A percentile compares a stretch with the other conserved stretches of the same genome.
Conservation (phyloP, 129 eudicot species). For the Mikania micrantha region DNA sequence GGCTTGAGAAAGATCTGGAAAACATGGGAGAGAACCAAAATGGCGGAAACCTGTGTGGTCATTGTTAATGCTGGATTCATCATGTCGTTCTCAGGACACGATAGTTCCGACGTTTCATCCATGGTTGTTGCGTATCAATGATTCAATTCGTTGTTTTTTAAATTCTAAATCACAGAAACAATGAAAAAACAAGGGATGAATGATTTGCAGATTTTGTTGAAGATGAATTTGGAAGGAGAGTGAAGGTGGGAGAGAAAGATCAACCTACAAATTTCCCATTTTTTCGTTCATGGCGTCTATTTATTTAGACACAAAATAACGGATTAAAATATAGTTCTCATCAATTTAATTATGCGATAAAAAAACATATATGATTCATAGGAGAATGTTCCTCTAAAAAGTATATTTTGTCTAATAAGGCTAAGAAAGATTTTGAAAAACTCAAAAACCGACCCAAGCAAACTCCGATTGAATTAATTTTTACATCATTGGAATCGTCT, state of each 20-base stretch:
- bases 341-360: too few relatives aligned
- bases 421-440: too few relatives aligned
- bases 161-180: background rate
- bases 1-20: conserved; percentile 70
- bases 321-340: background rate
- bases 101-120: conserved; percentile 14
- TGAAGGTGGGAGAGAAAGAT: background rate
- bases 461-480: too few relatives aligned
- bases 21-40: conserved; percentile 76
- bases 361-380: too few relatives aligned
- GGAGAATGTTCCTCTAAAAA: too few relatives aligned
- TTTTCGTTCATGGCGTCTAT: conserved; percentile 1
- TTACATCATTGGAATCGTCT: too few relatives aligned
- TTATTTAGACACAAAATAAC: background rate
- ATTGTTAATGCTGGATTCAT: conserved; percentile 74
- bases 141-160: background rate
- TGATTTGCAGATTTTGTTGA: conserved; percentile 5
- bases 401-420: too few relatives aligned
- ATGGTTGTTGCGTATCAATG: background rate
- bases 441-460: too few relatives aligned
- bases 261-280: conserved; percentile 19
- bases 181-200: background rate
- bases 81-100: conserved; percentile 32
- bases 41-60: conserved; percentile 74
- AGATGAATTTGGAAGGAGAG: conserved; percentile 6